These are phyloP conservation scores for Cryptomeria japonica DNA, from an alignment of 75 land plant species.

Conservation along the genomic window DNA sequence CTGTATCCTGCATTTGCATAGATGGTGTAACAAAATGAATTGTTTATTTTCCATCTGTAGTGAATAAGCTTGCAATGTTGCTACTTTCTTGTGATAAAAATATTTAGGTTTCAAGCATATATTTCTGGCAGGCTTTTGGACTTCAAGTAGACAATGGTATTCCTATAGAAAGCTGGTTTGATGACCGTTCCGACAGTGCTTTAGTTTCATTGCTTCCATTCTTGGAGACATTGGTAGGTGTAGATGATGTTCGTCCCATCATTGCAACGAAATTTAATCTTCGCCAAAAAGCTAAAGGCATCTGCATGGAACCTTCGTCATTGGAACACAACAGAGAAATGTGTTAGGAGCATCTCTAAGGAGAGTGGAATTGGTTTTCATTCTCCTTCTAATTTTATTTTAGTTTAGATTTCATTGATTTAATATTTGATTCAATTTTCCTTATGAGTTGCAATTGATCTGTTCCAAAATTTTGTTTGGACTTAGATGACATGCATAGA, in stretches of 20 bases:
- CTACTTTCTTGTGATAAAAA: neutral
- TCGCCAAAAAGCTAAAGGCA: conserved; percentile 45
- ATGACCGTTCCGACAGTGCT: conserved; percentile 62
- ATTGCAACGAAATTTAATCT: conserved; percentile 76
- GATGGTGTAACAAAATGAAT: neutral
- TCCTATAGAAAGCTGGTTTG: conserved; percentile 90
- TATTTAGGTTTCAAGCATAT: neutral
- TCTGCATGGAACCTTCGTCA: conserved; percentile 2
- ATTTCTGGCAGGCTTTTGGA: conserved; percentile 68
- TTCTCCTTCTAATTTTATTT: neutral
- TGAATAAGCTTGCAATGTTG: too few relatives aligned
- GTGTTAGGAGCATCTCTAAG: conserved; percentile 2
- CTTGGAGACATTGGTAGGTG: conserved; percentile 75
- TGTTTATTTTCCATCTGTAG: neutral
- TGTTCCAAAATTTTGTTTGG: neutral
- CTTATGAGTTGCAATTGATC: neutral
- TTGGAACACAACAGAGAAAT: neutral
- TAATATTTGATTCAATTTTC: neutral
- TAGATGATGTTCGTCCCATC: conserved; percentile 76
- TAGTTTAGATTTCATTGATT: neutral
- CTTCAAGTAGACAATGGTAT: conserved; percentile 91
- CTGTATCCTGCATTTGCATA: neutral
- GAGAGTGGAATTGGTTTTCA: conserved; percentile 8
- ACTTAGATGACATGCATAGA: neutral
- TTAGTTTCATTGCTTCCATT: conserved; percentile 65